Conservation (phyloP, 306 rosid species). For the Alnus glutinosa region DNA sequence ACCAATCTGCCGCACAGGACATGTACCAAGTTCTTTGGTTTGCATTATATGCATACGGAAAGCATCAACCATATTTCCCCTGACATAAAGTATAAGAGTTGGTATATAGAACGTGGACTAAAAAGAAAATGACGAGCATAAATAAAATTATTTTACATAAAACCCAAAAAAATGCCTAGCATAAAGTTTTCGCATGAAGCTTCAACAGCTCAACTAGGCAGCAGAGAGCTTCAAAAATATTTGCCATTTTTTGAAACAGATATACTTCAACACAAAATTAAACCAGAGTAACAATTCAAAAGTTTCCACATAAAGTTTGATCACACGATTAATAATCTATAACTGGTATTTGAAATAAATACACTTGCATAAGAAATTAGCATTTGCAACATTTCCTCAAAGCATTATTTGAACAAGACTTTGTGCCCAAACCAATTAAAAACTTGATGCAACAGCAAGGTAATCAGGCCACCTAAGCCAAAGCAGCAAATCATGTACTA, state of each 20-base stretch:
- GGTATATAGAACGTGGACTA: slow-evolving; percentile 7
- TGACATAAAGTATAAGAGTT: slow-evolving; percentile 30
- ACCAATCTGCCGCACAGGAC: slow-evolving; percentile 98
- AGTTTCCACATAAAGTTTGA: neutral
- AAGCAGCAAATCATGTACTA: neutral
- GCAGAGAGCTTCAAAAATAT: neutral
- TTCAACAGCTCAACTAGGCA: neutral
- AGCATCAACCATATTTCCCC: slow-evolving; percentile 99
- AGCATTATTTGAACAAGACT: slow-evolving; percentile 1
- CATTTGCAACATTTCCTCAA: neutral
- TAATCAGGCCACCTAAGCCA: neutral
- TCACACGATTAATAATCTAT: neutral
- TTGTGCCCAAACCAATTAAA: neutral
- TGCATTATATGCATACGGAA: slow-evolving; percentile 95
- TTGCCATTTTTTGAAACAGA: too few relatives aligned
- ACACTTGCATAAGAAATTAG: neutral
- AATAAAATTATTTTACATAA: neutral
- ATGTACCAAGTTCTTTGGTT: slow-evolving; percentile 94
- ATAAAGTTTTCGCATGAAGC: neutral
- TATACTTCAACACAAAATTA: too few relatives aligned
- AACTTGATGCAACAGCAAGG: neutral
- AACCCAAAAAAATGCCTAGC: neutral
- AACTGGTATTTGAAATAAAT: neutral
- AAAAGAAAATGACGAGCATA: neutral
- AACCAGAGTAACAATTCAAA: too few relatives aligned